Evolutionary conservation across 148 eudicot genomes (phyloP).

Genomic region (Diospyros kaki): DNA sequence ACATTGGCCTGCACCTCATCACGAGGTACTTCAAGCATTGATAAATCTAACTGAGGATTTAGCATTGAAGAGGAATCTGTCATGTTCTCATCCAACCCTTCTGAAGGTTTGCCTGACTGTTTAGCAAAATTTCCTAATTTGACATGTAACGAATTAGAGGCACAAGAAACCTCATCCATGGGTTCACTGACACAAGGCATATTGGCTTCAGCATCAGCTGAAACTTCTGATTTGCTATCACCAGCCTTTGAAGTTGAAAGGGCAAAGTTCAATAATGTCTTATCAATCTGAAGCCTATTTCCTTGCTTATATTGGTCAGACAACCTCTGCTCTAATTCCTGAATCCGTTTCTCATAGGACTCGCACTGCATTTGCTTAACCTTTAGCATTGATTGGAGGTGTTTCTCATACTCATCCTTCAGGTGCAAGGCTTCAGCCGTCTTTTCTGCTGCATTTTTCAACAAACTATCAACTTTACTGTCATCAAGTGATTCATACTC

Average conservation of each 20-base stretch:
- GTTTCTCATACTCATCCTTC: conserved; percentile 83
- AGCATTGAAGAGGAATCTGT: conserved; percentile 58
- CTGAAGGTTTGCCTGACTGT: conserved; percentile 30
- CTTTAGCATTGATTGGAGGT: conserved; percentile 60
- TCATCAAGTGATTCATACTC: conserved; percentile 64
- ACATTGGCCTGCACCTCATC: conserved; percentile 43
- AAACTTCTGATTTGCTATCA: conserved; percentile 55
- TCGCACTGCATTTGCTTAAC: conserved; percentile 67
- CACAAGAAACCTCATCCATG: conserved; percentile 67
- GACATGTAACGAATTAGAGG: conserved; percentile 36
- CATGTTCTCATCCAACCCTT: conserved; percentile 79
- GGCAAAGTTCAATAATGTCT: conserved; percentile 29
- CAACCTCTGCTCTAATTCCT: conserved; percentile 75
- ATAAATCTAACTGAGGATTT: conserved; percentile 69
- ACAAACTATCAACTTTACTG: conserved; percentile 43
- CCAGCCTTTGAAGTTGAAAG: conserved; percentile 33
- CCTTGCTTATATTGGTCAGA: conserved; percentile 53
- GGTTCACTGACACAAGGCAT: conserved; percentile 37
- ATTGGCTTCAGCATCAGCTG: conserved; percentile 41
- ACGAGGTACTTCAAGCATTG: conserved; percentile 63
- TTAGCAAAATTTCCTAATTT: conserved; percentile 35
- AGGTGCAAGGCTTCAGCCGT: conserved; percentile 78
- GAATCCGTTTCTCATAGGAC: conserved; percentile 86
- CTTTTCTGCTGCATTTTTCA: conserved; percentile 74
- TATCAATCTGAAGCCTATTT: conserved; percentile 30